phyloP scores from a whole-genome alignment of 2,329 filamentous ascomycete genomes.

The Ceratocystiopsis minuta region DNA sequence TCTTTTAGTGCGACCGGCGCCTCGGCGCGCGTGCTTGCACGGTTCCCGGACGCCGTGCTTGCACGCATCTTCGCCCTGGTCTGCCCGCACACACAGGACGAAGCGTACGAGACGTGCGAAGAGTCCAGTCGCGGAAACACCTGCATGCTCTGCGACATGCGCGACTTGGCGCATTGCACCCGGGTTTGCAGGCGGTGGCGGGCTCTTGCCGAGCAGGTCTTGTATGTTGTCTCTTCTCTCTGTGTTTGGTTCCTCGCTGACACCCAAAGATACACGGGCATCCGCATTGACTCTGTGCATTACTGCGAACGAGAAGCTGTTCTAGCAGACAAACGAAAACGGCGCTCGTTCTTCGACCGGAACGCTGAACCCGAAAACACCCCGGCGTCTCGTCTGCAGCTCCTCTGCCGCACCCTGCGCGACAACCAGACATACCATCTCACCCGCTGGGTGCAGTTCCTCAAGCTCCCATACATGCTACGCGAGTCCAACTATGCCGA shows the following conservation, averaged over 20 bases:
- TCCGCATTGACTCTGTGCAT: constrained; percentile 86
- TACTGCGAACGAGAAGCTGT: constrained; percentile 79
- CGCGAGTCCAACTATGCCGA: constrained; percentile 72
- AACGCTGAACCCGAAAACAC: constrained; percentile 70
- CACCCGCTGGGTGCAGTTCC: constrained; percentile 51
- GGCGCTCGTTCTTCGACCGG: constrained; percentile 51
- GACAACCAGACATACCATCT: constrained; percentile 51
- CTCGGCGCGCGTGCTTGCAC: constrained; percentile 26
- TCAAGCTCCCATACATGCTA: constrained; percentile 92
- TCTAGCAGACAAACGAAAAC: constrained; percentile 62
- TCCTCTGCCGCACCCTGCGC: constrained; percentile 67
- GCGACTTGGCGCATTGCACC: constrained; percentile 68
- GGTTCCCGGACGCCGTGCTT: constrained; percentile 51
- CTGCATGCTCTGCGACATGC: constrained; percentile 87
- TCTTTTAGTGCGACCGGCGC: constrained; percentile 12
- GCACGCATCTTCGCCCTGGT: constrained; percentile 63
- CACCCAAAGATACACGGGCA: constrained; percentile 56
- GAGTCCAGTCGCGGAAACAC: constrained; percentile 58
- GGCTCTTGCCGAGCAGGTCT: constrained; percentile 20
- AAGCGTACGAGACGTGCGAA: constrained; percentile 68
- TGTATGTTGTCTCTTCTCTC: constrained; percentile 36
- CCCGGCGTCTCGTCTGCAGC: constrained; percentile 53
- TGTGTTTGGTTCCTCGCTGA: background rate
- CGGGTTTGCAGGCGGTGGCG: constrained; percentile 59
- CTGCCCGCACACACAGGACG: constrained; percentile 66